phyloP scores from a whole-genome alignment of 1,284 basidiomycete species.

The Ganoderma sp. region DNA sequence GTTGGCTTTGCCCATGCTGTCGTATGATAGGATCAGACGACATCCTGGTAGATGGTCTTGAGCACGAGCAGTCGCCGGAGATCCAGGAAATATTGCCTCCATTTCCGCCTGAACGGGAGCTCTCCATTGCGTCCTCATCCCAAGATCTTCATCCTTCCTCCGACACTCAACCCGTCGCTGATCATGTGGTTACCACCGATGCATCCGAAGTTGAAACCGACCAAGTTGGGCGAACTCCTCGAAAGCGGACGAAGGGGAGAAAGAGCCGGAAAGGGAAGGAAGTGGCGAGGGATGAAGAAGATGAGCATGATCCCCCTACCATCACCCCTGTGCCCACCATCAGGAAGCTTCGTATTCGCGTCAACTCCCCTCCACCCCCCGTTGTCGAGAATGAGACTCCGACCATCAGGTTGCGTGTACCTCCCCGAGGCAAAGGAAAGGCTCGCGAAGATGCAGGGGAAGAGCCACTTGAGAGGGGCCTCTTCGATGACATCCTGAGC shows the following conservation, averaged over 20 bases:
- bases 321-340: conserved; percentile 40
- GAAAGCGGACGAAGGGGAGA: conserved; percentile 30
- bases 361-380: conserved; percentile 45
- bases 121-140: conserved; percentile 61
- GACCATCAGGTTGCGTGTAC: conserved; percentile 60
- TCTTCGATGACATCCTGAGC: conserved; percentile 84
- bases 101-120: conserved; percentile 36
- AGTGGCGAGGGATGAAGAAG: conserved; percentile 23
- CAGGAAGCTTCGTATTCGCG: conserved; percentile 49
- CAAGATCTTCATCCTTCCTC: conserved; percentile 32
- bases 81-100: conserved; percentile 20
- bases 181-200: conserved; percentile 32
- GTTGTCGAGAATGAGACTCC: conserved; percentile 37
- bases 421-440: conserved; percentile 62
- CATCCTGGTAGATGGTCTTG: conserved; percentile 12
- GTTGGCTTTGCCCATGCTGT: conserved; percentile 77
- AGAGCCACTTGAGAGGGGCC: conserved; percentile 48
- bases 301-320: conserved; percentile 37
- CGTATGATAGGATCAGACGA: conserved; percentile 41
- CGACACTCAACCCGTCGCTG: conserved; percentile 20
- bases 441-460: conserved; percentile 60
- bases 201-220: conserved; percentile 37
- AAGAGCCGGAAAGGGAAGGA: conserved; percentile 32
- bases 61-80: conserved; percentile 19
- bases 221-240: conserved; percentile 38